phyloP scores from a whole-genome alignment of 805 yeast species.

The Wickerhamiella sorbophila region DNA sequence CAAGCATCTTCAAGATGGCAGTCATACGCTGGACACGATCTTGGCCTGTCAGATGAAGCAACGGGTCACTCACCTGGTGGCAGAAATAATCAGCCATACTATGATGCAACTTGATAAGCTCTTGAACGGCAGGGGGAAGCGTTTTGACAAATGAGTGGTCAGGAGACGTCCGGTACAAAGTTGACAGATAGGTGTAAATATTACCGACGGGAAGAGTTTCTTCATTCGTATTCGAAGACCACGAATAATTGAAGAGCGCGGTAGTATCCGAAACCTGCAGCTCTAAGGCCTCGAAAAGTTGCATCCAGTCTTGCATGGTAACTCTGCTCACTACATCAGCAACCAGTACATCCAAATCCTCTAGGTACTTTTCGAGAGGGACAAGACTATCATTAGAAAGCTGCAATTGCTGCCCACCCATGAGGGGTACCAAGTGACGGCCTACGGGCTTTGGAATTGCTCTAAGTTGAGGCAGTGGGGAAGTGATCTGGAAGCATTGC shows the following conservation, averaged over 20 bases:
- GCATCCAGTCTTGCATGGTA: slow-evolving; percentile 63
- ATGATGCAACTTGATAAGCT: slow-evolving; percentile 50
- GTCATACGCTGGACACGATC: slow-evolving; percentile 57
- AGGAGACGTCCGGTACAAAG: slow-evolving; percentile 34
- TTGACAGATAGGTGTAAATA: slow-evolving; percentile 54
- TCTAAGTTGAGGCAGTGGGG: background rate
- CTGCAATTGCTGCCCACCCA: slow-evolving; percentile 1
- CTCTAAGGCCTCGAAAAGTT: slow-evolving; percentile 59
- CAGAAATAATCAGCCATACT: slow-evolving; percentile 52
- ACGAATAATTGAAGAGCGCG: slow-evolving; percentile 42
- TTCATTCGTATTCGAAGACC: slow-evolving; percentile 30
- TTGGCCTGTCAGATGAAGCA: slow-evolving; percentile 30
- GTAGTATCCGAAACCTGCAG: slow-evolving; percentile 44
- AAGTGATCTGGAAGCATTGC: slow-evolving; percentile 9
- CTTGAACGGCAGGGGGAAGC: slow-evolving; percentile 57
- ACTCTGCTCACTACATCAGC: slow-evolving; percentile 42
- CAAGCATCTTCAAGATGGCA: slow-evolving; percentile 48
- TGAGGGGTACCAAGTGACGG: slow-evolving; percentile 7
- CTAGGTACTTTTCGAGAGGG: slow-evolving; percentile 44
- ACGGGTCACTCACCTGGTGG: slow-evolving; percentile 48
- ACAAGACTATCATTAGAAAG: slow-evolving; percentile 2
- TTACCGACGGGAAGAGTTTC: slow-evolving; percentile 50
- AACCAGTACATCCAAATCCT: slow-evolving; percentile 47
- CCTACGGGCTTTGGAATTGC: slow-evolving; percentile 4
- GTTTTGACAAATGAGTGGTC: slow-evolving; percentile 31